phyloP scores from a whole-genome alignment of 805 yeast species.

The Naumovozyma baii region DNA sequence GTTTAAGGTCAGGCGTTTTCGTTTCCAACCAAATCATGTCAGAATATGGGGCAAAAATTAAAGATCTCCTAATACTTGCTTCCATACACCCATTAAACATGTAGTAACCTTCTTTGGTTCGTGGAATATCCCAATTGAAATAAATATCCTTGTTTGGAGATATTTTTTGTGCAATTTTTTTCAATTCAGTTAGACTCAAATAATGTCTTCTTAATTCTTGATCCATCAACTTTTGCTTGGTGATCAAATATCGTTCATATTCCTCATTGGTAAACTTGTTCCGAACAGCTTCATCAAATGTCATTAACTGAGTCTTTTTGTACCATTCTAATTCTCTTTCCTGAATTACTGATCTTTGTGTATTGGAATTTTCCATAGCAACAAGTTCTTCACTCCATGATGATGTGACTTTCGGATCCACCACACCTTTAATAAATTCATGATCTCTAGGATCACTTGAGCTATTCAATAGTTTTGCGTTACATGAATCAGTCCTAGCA shows the following conservation, averaged over 20 bases:
- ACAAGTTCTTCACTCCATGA: slow-evolving; percentile 38
- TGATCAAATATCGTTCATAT: slow-evolving; percentile 22
- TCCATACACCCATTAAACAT: slow-evolving; percentile 41
- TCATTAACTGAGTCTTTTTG: slow-evolving; percentile 32
- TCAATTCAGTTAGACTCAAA: slow-evolving; percentile 18
- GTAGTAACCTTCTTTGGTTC: slow-evolving; percentile 50
- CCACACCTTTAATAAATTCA: slow-evolving; percentile 42
- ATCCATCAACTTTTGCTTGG: slow-evolving; percentile 11
- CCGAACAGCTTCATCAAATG: slow-evolving; percentile 44
- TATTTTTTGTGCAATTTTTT: slow-evolving; percentile 17
- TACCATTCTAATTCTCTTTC: slow-evolving; percentile 41
- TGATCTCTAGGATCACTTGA: slow-evolving; percentile 50
- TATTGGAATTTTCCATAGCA: slow-evolving; percentile 36
- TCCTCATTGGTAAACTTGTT: slow-evolving; percentile 11
- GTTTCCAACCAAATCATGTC: slow-evolving; percentile 58
- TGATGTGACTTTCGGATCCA: not conserved
- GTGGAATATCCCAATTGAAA: slow-evolving; percentile 54
- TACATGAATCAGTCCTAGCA: slow-evolving; percentile 54
- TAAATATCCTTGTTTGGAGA: slow-evolving; percentile 29
- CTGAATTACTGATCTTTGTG: slow-evolving; percentile 29
- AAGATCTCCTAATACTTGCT: slow-evolving; percentile 44
- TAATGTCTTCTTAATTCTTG: slow-evolving; percentile 18
- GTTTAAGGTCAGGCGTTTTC: slow-evolving; percentile 44
- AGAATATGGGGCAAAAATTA: slow-evolving; percentile 48
- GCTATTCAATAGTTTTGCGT: slow-evolving; percentile 42